Base-by-base conservation (phyloP, 306 rosid genomes). In the Cucumis melo region DNA sequence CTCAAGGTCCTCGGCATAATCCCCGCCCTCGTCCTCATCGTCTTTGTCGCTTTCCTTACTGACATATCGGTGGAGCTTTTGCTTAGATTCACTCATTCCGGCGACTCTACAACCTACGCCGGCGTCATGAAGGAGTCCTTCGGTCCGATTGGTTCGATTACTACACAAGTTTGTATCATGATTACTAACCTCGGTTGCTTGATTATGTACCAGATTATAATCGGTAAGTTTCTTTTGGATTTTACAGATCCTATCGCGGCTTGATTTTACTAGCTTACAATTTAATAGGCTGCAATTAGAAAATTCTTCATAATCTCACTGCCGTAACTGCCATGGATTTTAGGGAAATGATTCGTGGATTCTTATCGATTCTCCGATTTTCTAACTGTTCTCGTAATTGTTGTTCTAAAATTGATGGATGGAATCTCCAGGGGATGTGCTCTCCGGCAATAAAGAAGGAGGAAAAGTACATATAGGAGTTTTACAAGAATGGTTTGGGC, bases 81-180 rank as follows among this genome's bases (percentile, higher is more conserved):
- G 64, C 51, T 94, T 89, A 87, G 97, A 82, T 92, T 94, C 41
- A 94, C 97, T 13, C 86, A 87, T 55, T 80, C 95, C 62, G 99
- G 95, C 16, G 83, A 84, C 68, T 72, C 93, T 32, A 83, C 78
- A n/a, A 92, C 98, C 23, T 94, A 94, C 60, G 87, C 95, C 41
- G 97, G 98, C 13, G 81, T 94, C 42, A 94, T 94, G 99, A 89
- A 77, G 74, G 99, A 94, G 75, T 87, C 96, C 39, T 94, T 94
- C 21, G 97, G 97, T 1, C 83, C 77, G 3, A 36, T 53, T 6
- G 97, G 97, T 55, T 89, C 95, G 1, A 57, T 82, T 39, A 85
- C 84, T 21, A 72, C 90, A 2, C 97, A 94, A 85, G 51, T 89
- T 36, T 85, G 88, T 79, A 86, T 94, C 51, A 83, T 94, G 75